These are phyloP conservation scores for Trypanosoma lewisi DNA, from an alignment of 208 protist genomes.

Conservation along the genomic window DNA sequence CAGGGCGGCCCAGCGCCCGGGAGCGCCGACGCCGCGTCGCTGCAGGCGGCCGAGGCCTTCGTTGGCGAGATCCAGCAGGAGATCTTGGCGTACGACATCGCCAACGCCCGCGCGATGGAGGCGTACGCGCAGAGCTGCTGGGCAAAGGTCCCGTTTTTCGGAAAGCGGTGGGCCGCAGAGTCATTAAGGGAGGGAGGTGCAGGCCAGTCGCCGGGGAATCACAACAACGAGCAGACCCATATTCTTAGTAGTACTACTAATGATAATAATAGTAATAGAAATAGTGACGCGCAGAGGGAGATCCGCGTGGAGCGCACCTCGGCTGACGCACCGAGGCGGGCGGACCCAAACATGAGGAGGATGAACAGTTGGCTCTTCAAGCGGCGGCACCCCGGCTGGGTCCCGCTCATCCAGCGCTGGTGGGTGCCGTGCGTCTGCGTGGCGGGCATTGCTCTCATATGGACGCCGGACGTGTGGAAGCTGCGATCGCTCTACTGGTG, in stretches of 20 bases:
- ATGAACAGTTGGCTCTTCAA: slow-evolving; percentile 82
- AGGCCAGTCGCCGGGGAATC: not conserved
- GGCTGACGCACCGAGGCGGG: not conserved
- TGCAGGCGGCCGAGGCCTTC: slow-evolving; percentile 77
- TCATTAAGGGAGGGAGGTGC: not conserved
- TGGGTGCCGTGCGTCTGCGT: slow-evolving; percentile 76
- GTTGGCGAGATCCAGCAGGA: slow-evolving; percentile 76
- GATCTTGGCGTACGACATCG: slow-evolving; percentile 79
- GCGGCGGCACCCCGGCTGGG: slow-evolving; percentile 61
- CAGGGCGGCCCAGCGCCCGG: slow-evolving; percentile 48
- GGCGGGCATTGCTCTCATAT: slow-evolving; percentile 38
- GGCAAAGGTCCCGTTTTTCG: slow-evolving; percentile 57
- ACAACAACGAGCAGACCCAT: not conserved
- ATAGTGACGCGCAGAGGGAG: slow-evolving; percentile 21
- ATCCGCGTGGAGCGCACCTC: slow-evolving; percentile 60
- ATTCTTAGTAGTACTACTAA: not conserved
- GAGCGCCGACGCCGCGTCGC: slow-evolving; percentile 56
- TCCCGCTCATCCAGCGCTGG: slow-evolving; percentile 81
- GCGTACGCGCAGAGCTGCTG: slow-evolving; percentile 56
- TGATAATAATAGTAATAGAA: not conserved
- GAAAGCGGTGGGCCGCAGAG: slow-evolving; percentile 29
- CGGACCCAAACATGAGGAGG: slow-evolving; percentile 4
- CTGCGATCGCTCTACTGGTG: slow-evolving; percentile 67
- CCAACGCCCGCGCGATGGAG: slow-evolving; percentile 79
- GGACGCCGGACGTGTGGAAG: slow-evolving; percentile 87